phyloP scores from a whole-genome alignment of 2,329 filamentous ascomycete species.

The Exserohilum rostratum region DNA sequence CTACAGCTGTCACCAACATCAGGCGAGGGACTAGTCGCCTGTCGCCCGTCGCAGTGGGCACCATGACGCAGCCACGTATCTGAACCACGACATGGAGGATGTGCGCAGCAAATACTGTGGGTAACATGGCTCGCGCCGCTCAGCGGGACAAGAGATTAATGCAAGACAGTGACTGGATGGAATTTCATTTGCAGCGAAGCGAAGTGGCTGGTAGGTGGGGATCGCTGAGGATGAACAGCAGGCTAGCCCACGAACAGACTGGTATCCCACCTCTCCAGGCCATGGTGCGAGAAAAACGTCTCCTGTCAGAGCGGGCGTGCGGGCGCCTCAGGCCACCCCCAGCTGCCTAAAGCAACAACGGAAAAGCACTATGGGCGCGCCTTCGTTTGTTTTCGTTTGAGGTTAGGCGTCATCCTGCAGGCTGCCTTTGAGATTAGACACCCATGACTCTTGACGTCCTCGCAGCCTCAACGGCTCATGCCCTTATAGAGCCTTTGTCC shows the following conservation, averaged over 20 bases:
- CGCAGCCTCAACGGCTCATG: neutral
- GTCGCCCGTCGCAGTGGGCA: neutral
- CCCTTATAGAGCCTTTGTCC: neutral
- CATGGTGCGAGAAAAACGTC: neutral
- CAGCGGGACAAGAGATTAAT: neutral
- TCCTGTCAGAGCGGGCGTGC: neutral
- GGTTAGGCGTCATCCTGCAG: conserved; percentile 9
- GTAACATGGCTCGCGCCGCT: neutral
- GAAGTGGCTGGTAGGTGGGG: neutral
- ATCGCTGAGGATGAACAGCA: conserved; percentile 1
- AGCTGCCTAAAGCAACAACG: too few relatives aligned
- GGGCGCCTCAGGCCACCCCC: too few relatives aligned
- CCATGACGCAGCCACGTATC: conserved; percentile 1
- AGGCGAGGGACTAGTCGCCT: too few relatives aligned
- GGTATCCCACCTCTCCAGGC: neutral
- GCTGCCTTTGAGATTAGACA: conserved; percentile 8
- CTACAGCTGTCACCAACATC: too few relatives aligned
- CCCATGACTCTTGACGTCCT: conserved; percentile 4
- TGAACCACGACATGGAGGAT: conserved; percentile 3
- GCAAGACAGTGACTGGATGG: neutral
- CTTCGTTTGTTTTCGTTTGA: conserved; percentile 8
- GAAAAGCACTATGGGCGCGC: neutral
- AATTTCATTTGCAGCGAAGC: neutral
- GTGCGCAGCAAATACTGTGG: neutral
- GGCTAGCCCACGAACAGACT: conserved; percentile 7